Base-by-base conservation (phyloP, 352 stramenopile species). In the Phytophthora litchii region DNA sequence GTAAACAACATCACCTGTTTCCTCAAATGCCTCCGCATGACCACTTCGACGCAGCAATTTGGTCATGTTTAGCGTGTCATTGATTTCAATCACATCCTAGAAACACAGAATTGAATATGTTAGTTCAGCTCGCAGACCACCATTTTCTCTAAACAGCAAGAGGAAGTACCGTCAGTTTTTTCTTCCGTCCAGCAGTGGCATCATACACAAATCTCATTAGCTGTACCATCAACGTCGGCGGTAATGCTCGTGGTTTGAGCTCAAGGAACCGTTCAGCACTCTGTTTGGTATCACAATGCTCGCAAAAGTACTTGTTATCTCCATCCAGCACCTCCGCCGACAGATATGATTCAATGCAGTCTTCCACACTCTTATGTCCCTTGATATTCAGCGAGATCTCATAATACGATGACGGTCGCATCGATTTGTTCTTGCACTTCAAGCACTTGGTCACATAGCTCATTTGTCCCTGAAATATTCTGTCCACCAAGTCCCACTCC, bases 351-450 rank as follows among this genome's bases (percentile, higher is more conserved):
- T 72, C 63, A 32, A 92, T 76, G 38, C 81, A 92, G 42, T 86
- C 67, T 13, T 88, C 67, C 25, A 96, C 68, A 0, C 54, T 89
- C 45, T 86, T 79, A 55, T 94, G 75, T 13, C 85, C 86, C 62
- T 89, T 93, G 50, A 96, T 92, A 48, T 95, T 88, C 7, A 96
- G 67, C 29, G 87, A 92, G 34, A 96, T 88, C 43, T 96, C 88
- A 27, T 91, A 89, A 60, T 92, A 94, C 17, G 74, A 85, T 13
- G 78, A 92, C 10, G 77, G 67, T 7, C 86, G 63, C 23, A 74
- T 68, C 2, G 88, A 95, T 34, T 77, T 80, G 52, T 66, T 76
- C 32, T 84, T 74, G 66, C 88, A 96, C 0, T 64, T 72, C 11
- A 89, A 48, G 48, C 88, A 96, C 57, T 82, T 93, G 31, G 85